A percentile compares a stretch with the other conserved stretches of the same genome.
Evolutionary conservation across 371 early-diverging fungal genomes (phyloP).

Genomic region (Syncephalastrum sp.): DNA sequence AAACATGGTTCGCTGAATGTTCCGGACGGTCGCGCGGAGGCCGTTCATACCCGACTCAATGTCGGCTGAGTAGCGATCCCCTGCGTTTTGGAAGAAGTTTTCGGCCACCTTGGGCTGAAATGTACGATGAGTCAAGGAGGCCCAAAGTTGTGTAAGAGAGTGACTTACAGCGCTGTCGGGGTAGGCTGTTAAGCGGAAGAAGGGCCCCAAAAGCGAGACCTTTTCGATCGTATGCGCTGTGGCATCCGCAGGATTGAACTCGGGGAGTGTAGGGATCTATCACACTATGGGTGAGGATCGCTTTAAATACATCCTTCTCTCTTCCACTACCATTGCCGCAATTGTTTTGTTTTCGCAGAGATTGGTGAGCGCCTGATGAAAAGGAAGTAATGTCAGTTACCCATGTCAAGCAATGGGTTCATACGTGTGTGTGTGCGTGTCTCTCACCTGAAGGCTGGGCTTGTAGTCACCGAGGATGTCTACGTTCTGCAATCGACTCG

Average conservation of each 20-base stretch:
- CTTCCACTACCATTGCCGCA: conserved; percentile 50
- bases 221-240: conserved; percentile 64
- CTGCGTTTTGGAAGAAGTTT: conserved; percentile 59
- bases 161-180: conserved; percentile 51
- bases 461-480: conserved; percentile 62
- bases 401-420: neutral
- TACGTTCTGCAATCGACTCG: conserved; percentile 33
- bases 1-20: conserved; percentile 62
- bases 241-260: conserved; percentile 62
- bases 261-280: conserved; percentile 47
- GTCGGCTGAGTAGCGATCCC: conserved; percentile 53
- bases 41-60: conserved; percentile 61
- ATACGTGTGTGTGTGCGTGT: neutral
- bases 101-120: conserved; percentile 63
- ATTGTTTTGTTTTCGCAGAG: conserved; percentile 54
- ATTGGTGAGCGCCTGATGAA: conserved; percentile 37
- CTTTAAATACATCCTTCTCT: neutral
- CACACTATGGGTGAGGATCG: neutral
- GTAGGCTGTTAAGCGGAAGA: conserved; percentile 63
- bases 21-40: conserved; percentile 67
- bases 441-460: conserved; percentile 47
- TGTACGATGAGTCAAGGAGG: conserved; percentile 12
- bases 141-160: neutral
- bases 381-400: neutral
- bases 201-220: conserved; percentile 73